phyloP scores from a whole-genome alignment of 2,329 filamentous ascomycete species.

The Colletotrichum sp. region DNA sequence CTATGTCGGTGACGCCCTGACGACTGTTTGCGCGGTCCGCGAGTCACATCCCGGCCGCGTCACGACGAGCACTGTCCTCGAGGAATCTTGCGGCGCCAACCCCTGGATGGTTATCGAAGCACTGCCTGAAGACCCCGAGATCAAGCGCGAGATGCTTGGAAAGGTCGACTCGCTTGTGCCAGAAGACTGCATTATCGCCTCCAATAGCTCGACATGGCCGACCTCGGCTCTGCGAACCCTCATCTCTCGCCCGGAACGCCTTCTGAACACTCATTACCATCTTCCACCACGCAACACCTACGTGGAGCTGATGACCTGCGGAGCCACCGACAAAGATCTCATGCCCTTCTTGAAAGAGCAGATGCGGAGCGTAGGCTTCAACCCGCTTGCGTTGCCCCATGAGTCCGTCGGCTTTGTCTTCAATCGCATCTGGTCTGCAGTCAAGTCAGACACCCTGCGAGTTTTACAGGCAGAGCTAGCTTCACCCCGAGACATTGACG shows the following conservation, averaged over 20 bases:
- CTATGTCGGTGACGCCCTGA: slow-evolving; percentile 38
- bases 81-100: slow-evolving; percentile 17
- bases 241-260: slow-evolving; percentile 26
- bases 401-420: slow-evolving; percentile 38
- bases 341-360: slow-evolving; percentile 32
- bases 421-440: slow-evolving; percentile 39
- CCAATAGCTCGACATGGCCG: slow-evolving; percentile 34
- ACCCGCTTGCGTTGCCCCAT: slow-evolving; percentile 29
- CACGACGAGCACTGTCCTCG: slow-evolving; percentile 26
- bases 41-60: slow-evolving; percentile 31
- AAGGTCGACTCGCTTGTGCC: slow-evolving; percentile 31
- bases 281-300: slow-evolving; percentile 34
- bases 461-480: slow-evolving; percentile 35
- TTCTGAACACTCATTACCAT: slow-evolving; percentile 40
- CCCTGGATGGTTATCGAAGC: slow-evolving; percentile 37
- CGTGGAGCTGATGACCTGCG: slow-evolving; percentile 40
- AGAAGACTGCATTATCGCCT: slow-evolving; percentile 31
- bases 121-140: slow-evolving; percentile 33
- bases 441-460: slow-evolving; percentile 37
- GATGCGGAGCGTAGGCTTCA: slow-evolving; percentile 31
- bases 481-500: slow-evolving; percentile 34
- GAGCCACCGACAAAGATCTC: slow-evolving; percentile 29
- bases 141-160: slow-evolving; percentile 33
- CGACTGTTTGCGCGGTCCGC: slow-evolving; percentile 32
- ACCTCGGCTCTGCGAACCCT: slow-evolving; percentile 29